Percentiles rank a stretch among this genome's conserved stretches.
These are phyloP conservation scores for Lachancea kluyveri DNA, from an alignment of 805 yeast genomes.

Conservation along the genomic window DNA sequence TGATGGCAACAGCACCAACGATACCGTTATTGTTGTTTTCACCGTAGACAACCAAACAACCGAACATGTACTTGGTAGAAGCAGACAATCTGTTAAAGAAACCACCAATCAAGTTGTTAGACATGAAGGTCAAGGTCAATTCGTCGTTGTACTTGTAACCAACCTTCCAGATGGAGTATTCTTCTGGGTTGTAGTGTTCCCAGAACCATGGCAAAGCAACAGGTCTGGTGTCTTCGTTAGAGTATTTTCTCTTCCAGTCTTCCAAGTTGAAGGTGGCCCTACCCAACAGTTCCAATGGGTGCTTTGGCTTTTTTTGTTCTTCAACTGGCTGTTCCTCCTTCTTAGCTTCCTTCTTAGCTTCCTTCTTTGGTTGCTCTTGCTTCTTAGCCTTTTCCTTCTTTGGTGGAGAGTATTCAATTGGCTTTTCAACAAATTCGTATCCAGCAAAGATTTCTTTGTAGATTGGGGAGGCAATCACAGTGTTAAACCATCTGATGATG, in stretches of 20 bases:
- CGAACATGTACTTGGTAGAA: slow-evolving; percentile 87
- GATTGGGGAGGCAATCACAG: slow-evolving; percentile 43
- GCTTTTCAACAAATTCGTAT: slow-evolving; percentile 55
- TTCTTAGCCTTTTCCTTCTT: slow-evolving; percentile 54
- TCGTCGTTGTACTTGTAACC: slow-evolving; percentile 96
- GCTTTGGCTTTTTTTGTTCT: slow-evolving; percentile 72
- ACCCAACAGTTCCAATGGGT: slow-evolving; percentile 82
- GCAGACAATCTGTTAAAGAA: slow-evolving; percentile 90
- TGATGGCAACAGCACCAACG: slow-evolving; percentile 84
- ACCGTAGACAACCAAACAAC: slow-evolving; percentile 87
- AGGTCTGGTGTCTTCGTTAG: slow-evolving; percentile 92
- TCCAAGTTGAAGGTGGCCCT: slow-evolving; percentile 60
- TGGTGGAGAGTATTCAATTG: slow-evolving; percentile 54
- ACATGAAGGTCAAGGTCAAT: slow-evolving; percentile 92
- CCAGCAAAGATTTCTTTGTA: slow-evolving; percentile 42
- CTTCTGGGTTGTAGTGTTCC: slow-evolving; percentile 83
- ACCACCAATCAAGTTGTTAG: slow-evolving; percentile 95
- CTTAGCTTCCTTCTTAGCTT: slow-evolving; percentile 37
- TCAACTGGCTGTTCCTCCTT: slow-evolving; percentile 28
- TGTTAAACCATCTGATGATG: slow-evolving; percentile 66
- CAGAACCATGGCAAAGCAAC: slow-evolving; percentile 95
- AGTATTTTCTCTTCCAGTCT: slow-evolving; percentile 92
- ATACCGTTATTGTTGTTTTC: slow-evolving; percentile 97
- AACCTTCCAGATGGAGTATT: slow-evolving; percentile 91
- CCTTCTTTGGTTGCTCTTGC: slow-evolving; percentile 33